A percentile compares a stretch with the other conserved stretches of the same genome.
phyloP scores from a whole-genome alignment of 2,329 filamentous ascomycete species.

The Diplocarpon mali region DNA sequence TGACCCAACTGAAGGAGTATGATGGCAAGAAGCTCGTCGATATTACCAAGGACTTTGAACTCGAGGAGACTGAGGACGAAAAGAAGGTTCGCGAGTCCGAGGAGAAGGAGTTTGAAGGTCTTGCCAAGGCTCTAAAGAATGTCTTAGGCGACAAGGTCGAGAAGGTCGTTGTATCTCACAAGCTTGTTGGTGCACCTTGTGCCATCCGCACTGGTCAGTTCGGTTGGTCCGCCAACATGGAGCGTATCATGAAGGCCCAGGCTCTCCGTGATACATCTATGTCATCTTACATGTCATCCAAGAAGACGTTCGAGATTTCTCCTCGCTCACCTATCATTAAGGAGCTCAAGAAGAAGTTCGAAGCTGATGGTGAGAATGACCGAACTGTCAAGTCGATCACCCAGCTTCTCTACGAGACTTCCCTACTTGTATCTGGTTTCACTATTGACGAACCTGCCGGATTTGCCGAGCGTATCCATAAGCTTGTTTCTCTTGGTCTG shows the following conservation, averaged over 20 bases:
- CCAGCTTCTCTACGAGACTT: constrained; percentile 97
- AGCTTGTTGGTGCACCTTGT: constrained; percentile 87
- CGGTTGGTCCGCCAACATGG: constrained; percentile 99
- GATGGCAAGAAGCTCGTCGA: constrained; percentile 99
- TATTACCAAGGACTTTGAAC: constrained; percentile 99
- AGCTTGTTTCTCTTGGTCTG: constrained; percentile 93
- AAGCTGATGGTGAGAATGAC: constrained; percentile 94
- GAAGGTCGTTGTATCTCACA: constrained; percentile 99
- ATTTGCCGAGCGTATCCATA: constrained; percentile 99
- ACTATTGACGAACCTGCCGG: constrained; percentile 97
- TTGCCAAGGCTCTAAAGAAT: constrained; percentile 98
- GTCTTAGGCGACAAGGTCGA: constrained; percentile 98
- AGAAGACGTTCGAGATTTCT: constrained; percentile 99
- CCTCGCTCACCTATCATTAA: constrained; percentile 95
- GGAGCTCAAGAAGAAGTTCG: constrained; percentile 99
- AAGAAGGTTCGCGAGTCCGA: constrained; percentile 90
- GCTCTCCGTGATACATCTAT: constrained; percentile 99
- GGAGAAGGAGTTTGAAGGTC: constrained; percentile 95
- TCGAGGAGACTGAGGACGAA: constrained; percentile 99
- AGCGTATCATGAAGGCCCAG: constrained; percentile 99
- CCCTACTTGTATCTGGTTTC: constrained; percentile 96
- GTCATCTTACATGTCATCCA: constrained; percentile 99
- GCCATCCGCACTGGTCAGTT: constrained; percentile 99
- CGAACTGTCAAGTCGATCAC: constrained; percentile 99
- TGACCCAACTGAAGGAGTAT: constrained; percentile 69